These are phyloP conservation scores for Paramecium caudatum DNA, from an alignment of 73 alveolate genomes.

Conservation along the genomic window DNA sequence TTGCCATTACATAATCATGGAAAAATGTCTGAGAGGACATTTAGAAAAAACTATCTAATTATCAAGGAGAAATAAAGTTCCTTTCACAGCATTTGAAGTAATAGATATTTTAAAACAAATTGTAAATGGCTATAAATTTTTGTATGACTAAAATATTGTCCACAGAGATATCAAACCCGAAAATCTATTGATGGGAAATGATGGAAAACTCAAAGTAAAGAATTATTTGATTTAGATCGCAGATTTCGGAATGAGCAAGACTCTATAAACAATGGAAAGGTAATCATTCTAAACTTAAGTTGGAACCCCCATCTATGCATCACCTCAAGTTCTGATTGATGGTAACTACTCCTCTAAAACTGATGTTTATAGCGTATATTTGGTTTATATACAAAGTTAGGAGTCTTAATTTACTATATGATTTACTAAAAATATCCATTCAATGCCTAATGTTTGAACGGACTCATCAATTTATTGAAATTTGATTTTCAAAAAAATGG, in stretches of 20 bases:
- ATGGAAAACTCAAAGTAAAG: conserved; percentile 41
- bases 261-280: neutral
- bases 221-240: neutral
- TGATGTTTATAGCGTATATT: conserved; percentile 16
- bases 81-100: neutral
- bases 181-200: conserved; percentile 9
- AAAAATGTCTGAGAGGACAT: neutral
- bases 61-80: neutral
- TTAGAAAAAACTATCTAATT: neutral
- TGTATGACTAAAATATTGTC: neutral
- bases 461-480: neutral
- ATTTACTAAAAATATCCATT: neutral
- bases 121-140: neutral
- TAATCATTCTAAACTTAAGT: neutral
- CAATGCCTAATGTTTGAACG: neutral
- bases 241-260: conserved; percentile 28
- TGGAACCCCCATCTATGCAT: conserved; percentile 41
- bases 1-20: neutral
- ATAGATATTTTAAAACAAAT: neutral
- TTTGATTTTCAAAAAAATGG: neutral
- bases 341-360: conserved; percentile 51
- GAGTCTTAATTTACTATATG: neutral
- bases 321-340: conserved; percentile 16
- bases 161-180: conserved; percentile 58
- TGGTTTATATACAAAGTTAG: neutral